These are phyloP conservation scores for Stachybotrys echinatus DNA, from an alignment of 2,329 filamentous ascomycete genomes.

Conservation along the genomic window DNA sequence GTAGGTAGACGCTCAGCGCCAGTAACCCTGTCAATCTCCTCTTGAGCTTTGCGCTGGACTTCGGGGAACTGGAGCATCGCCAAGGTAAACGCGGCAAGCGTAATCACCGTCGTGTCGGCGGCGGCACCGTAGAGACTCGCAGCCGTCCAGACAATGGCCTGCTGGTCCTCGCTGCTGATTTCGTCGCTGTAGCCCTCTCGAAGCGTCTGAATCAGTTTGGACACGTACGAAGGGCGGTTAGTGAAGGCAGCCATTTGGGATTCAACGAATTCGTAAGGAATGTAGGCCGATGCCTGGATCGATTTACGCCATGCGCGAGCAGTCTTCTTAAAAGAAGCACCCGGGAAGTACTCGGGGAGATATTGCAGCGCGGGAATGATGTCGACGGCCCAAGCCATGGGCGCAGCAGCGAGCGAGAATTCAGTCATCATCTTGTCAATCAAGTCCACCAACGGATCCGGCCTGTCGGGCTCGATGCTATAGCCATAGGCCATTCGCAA, in stretches of 20 bases:
- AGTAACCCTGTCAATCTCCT: slow-evolving; percentile 33
- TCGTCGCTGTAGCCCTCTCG: background rate
- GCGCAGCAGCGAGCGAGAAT: slow-evolving; percentile 13
- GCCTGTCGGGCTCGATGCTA: slow-evolving; percentile 11
- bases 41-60: slow-evolving; percentile 16
- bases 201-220: background rate
- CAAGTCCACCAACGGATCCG: slow-evolving; percentile 12
- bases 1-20: slow-evolving; percentile 28
- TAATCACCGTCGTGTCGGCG: slow-evolving; percentile 14
- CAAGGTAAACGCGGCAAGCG: slow-evolving; percentile 34
- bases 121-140: slow-evolving; percentile 13
- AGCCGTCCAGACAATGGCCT: slow-evolving; percentile 9
- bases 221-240: slow-evolving; percentile 9
- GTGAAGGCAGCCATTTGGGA: slow-evolving; percentile 7
- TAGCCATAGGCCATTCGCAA: slow-evolving; percentile 13
- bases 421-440: slow-evolving; percentile 12
- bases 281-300: slow-evolving; percentile 7
- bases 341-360: slow-evolving; percentile 7
- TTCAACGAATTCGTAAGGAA: slow-evolving; percentile 14
- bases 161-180: slow-evolving; percentile 2
- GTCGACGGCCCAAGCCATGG: slow-evolving; percentile 16
- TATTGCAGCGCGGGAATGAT: slow-evolving; percentile 11
- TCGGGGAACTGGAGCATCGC: slow-evolving; percentile 37
- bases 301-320: slow-evolving; percentile 12
- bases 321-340: slow-evolving; percentile 12